phyloP scores from a whole-genome alignment of 2,329 filamentous ascomycete genomes.

The Fusarium sp. region DNA sequence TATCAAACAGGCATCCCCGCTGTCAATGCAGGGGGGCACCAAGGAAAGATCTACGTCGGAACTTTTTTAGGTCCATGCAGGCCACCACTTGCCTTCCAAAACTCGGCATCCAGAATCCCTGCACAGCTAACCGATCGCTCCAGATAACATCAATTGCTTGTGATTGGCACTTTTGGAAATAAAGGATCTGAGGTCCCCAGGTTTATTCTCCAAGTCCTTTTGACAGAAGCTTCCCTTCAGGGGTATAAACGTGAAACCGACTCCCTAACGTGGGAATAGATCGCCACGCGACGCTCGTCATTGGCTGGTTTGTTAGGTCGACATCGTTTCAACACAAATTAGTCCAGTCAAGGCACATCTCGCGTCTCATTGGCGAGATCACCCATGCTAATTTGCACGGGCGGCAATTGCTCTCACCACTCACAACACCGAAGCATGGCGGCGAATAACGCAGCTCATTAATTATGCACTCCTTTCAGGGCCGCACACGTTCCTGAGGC shows the following conservation, averaged over 20 bases:
- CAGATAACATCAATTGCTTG: constrained; percentile 9
- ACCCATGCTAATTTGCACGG: constrained; percentile 28
- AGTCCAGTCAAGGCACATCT: not conserved
- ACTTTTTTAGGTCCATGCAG: constrained; percentile 20
- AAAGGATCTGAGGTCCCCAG: constrained; percentile 1
- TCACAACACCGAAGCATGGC: constrained; percentile 17
- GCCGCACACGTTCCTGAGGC: not conserved
- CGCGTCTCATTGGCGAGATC: constrained; percentile 26
- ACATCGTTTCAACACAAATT: constrained; percentile 31
- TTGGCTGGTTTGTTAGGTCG: constrained; percentile 22
- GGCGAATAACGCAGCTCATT: constrained; percentile 13
- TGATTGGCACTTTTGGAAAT: constrained; percentile 38
- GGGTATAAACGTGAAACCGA: constrained; percentile 28
- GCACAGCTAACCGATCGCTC: not conserved
- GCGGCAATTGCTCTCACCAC: constrained; percentile 35
- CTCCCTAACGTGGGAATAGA: constrained; percentile 35
- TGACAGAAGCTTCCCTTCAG: constrained; percentile 31
- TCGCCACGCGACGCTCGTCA: constrained; percentile 12
- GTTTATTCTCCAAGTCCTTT: constrained; percentile 18
- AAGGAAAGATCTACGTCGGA: constrained; percentile 21
- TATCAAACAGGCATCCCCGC: constrained; percentile 7
- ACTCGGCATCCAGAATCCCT: constrained; percentile 11
- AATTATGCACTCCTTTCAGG: constrained; percentile 35
- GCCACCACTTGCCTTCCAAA: constrained; percentile 18
- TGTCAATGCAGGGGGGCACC: constrained; percentile 1